Evolutionary conservation across 1,139 yeast species (phyloP).

Genomic region (Hyphopichia pseudoburtonii): DNA sequence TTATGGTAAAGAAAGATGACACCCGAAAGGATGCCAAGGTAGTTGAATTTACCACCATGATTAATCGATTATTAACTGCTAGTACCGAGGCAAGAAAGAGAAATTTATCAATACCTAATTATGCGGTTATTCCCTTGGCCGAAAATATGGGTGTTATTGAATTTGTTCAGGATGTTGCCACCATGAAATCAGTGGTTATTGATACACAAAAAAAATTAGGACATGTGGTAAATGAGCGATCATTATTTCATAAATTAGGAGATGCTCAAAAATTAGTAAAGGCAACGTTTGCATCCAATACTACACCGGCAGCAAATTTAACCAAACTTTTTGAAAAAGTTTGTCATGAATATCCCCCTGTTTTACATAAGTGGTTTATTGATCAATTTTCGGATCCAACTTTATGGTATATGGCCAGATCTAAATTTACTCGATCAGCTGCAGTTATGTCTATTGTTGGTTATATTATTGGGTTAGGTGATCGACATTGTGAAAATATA

Average conservation of each 20-base stretch:
- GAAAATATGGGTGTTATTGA: slow-evolving; percentile 91
- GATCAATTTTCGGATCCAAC: slow-evolving; percentile 89
- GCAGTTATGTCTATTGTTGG: slow-evolving; percentile 99
- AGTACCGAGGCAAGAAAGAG: slow-evolving; percentile 76
- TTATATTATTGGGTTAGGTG: slow-evolving; percentile 86
- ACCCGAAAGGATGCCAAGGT: slow-evolving; percentile 93
- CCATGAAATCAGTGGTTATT: slow-evolving; percentile 69
- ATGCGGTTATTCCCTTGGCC: slow-evolving; percentile 85
- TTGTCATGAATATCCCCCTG: slow-evolving; percentile 60
- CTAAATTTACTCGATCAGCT: slow-evolving; percentile 69
- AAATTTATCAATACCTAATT: slow-evolving; percentile 69
- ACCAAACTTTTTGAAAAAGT: slow-evolving; percentile 32
- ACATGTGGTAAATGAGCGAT: slow-evolving; percentile 28
- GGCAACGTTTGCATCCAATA: slow-evolving; percentile 14
- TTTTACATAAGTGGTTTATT: slow-evolving; percentile 82
- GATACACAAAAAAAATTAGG: slow-evolving; percentile 44
- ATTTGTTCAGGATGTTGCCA: slow-evolving; percentile 83
- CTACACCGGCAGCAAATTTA: slow-evolving; percentile 19
- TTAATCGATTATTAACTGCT: slow-evolving; percentile 67
- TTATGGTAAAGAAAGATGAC: slow-evolving; percentile 89
- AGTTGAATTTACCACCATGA: slow-evolving; percentile 87
- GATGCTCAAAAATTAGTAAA: slow-evolving; percentile 42
- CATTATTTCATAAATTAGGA: slow-evolving; percentile 33
- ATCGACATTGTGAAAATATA: slow-evolving; percentile 92
- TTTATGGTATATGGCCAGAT: slow-evolving; percentile 81